A percentile compares a stretch with the other conserved stretches of the same genome.
Evolutionary conservation across 2,329 filamentous ascomycete species (phyloP).

Genomic region (Ascochyta koolunga): DNA sequence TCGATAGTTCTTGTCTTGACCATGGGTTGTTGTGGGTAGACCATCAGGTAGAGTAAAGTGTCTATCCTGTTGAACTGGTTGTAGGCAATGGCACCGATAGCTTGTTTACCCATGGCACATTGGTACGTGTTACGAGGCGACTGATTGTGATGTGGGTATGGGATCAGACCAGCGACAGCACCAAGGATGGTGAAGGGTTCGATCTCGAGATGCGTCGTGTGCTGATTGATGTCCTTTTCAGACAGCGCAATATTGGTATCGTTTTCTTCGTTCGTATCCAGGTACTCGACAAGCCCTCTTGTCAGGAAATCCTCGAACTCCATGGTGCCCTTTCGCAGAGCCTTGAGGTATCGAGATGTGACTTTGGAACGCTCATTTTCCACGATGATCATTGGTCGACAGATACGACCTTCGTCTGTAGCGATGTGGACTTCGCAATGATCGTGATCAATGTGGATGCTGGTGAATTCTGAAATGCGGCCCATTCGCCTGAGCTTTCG

Average conservation of each 20-base stretch:
- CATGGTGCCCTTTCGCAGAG: conserved; percentile 81
- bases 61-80: conserved; percentile 98
- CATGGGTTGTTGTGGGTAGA: conserved; percentile 97
- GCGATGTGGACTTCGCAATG: conserved; percentile 92
- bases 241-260: conserved; percentile 92
- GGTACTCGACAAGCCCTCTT: conserved; percentile 89
- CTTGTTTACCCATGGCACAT: conserved; percentile 99
- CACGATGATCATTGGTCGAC: conserved; percentile 92
- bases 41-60: conserved; percentile 92
- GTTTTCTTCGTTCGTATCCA: conserved; percentile 98
- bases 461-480: conserved; percentile 93
- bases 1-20: conserved; percentile 97
- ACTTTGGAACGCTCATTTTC: conserved; percentile 86
- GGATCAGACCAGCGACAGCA: conserved; percentile 93
- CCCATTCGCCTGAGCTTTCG: conserved; percentile 86
- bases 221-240: conserved; percentile 79
- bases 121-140: conserved; percentile 98
- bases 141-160: conserved; percentile 98
- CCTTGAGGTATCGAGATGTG: conserved; percentile 75
- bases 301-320: conserved; percentile 94
- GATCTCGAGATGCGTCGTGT: conserved; percentile 94
- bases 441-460: conserved; percentile 93
- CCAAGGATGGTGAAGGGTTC: conserved; percentile 97
- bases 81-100: conserved; percentile 95
- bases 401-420: conserved; percentile 96